Evolutionary conservation across 805 yeast species (phyloP), one percentile per base, ranked within the genome.

Genomic region (Diddensiella santjacobensis): DNA sequence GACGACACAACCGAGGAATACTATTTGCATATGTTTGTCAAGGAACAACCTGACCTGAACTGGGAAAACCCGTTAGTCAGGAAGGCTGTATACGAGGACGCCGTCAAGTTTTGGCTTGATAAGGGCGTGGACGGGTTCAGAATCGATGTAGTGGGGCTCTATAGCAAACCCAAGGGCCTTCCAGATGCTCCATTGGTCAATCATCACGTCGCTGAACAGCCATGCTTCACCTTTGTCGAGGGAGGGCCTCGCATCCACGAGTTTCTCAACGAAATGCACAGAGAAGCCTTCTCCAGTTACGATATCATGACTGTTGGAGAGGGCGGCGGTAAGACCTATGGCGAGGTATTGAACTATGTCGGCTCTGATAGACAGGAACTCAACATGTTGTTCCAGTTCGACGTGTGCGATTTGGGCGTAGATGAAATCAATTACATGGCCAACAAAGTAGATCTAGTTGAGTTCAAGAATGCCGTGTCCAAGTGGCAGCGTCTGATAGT

Each of bases 221-320:
- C 72, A 20, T 62, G 69, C 43, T 58, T 52, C 24, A 39, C 51
- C 3, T 56, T 56, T 47, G 65, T 66, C 46, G 67, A 64, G 53
- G 68, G 72, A 51, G 82, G 82, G 5, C 81, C 82, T 20, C 61
- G 79, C 47, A 75, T 78, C 58, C 83, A 79, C 61, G 81, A 78
- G 59, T 78, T 74, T 63, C 78, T 77, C 61, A 71, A 71, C 60
- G 81, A 77, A 57, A 71, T 79, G 74, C 20, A 38, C 24, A 55
- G 51, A 8, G 64, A 68, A 48, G 72, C 69, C 36, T 68, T 74
- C 17, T 60, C 72, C 24, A 67, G 72, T 50, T 75, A 75, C 55
- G 79, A 77, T 56, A 74, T 66, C 26, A 70, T 79, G 74, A 75
- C 82, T 4, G 82, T 79, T 24, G 83, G 83, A 39, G 83, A 79